Evolutionary conservation across 768 basidiomycete species (phyloP), one percentile per base, ranked within the genome.

Genomic region (Suillus bovinus): DNA sequence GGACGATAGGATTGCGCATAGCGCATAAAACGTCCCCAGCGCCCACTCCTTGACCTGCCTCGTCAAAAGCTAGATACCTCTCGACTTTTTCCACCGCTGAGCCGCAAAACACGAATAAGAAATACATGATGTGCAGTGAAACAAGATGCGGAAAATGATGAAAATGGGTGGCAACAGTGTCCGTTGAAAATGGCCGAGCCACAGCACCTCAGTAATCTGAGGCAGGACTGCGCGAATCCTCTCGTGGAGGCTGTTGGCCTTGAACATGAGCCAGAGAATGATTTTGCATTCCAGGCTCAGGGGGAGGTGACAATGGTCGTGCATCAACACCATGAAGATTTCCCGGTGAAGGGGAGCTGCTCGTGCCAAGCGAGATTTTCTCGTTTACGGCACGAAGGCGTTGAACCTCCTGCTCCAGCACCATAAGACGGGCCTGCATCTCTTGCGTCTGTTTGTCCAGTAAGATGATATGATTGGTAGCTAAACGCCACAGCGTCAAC

Each of bases 381-480:
- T 93, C 91, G 74, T 93, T 93, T 67, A 93, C 80, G 9, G 84
- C 79, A 61, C 90, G 86, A 50, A 94, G 83, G 63, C 91, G 79
- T 57, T 81, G 70, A 59, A 91, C 86, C 72, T 93, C 92, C 58
- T 81, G 77, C 70, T 93, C 91, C 52, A 91, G 72, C 31, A 81
- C 76, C 16, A 79, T 78, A 63, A 94, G 82, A 67, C 90, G 88
- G 62, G 81, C 81, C 72, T 88, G 86, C 72, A 94, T 78, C 67
- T 87, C 84, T 65, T 86, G 83, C 71, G 90, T 92, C 46, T 84
- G 78, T 68, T 86, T 85, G 76, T 93, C 91, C 59, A 93, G 81
- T 59, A 80, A 78, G 58, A 84, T 78, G 70, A 94, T 93, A 72
- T 93, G 88, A 72, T 88, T 89, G 49, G 91, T 92, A 29, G 91